A percentile compares a stretch with the other conserved stretches of the same genome.
These are phyloP conservation scores for Tetrastigma voinierianum DNA, from an alignment of 164 flowering plant species.

Conservation along the genomic window DNA sequence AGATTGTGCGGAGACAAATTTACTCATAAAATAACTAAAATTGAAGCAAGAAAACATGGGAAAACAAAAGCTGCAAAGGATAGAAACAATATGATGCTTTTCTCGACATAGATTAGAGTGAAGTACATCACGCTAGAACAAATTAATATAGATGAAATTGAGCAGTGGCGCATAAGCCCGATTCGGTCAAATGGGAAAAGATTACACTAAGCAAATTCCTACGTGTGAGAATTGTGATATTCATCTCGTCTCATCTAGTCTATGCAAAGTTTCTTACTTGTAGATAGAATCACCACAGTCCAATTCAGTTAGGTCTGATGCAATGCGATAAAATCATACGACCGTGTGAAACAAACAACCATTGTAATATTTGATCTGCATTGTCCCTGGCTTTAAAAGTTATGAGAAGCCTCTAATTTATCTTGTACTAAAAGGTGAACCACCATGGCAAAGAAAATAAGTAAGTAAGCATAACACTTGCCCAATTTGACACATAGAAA, in stretches of 20 bases:
- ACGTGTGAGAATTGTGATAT: background rate
- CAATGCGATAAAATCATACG: slow-evolving; percentile 87
- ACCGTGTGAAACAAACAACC: slow-evolving; percentile 90
- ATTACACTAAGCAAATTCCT: background rate
- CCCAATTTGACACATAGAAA: too few species aligned
- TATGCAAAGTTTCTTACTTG: slow-evolving; percentile 45
- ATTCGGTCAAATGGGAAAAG: background rate
- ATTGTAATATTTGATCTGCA: slow-evolving; percentile 89
- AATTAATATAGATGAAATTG: background rate
- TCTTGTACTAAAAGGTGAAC: too few species aligned
- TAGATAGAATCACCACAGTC: slow-evolving; percentile 82
- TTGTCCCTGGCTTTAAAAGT: background rate
- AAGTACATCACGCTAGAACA: background rate
- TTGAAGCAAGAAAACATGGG: too few species aligned
- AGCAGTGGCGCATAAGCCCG: background rate
- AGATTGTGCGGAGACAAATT: background rate
- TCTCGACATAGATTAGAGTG: background rate
- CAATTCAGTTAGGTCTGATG: slow-evolving; percentile 97
- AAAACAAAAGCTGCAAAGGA: too few species aligned
- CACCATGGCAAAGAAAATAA: too few species aligned
- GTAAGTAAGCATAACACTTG: too few species aligned
- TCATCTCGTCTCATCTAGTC: background rate
- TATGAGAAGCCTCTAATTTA: too few species aligned
- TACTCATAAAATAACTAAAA: background rate
- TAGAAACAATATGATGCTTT: too few species aligned